These are phyloP conservation scores for Platanthera zijinensis DNA, from an alignment of 106 monocot genomes.

Conservation along the genomic window DNA sequence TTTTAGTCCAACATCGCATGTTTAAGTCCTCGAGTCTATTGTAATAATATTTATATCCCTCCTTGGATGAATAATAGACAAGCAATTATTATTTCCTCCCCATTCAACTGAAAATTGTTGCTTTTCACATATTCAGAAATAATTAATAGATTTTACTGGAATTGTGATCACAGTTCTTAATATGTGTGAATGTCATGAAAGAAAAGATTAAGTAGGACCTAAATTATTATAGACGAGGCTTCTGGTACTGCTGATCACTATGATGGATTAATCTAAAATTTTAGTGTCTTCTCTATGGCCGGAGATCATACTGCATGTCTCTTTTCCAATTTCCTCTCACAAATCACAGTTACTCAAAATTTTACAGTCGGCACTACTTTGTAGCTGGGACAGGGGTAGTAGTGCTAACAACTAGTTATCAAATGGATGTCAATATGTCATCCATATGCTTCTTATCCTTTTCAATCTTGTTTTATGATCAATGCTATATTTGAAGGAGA, in stretches of 20 bases:
- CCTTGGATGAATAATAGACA: too few relatives aligned
- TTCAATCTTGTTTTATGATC: neutral
- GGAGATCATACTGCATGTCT: neutral
- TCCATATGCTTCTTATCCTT: neutral
- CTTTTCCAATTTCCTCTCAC: neutral
- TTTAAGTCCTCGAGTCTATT: too few relatives aligned
- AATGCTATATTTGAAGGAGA: neutral
- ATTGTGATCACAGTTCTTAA: neutral
- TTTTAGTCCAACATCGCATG: too few relatives aligned
- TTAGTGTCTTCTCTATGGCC: neutral
- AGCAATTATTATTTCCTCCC: too few relatives aligned
- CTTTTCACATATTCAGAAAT: too few relatives aligned
- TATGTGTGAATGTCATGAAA: neutral
- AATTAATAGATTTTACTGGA: too few relatives aligned
- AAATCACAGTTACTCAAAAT: neutral
- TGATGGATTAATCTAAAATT: neutral
- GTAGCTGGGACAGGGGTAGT: neutral
- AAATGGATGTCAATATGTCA: neutral
- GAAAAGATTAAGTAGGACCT: neutral
- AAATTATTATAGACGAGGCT: neutral
- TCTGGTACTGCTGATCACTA: neutral
- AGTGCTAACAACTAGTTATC: neutral
- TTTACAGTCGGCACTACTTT: neutral
- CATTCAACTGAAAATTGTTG: too few relatives aligned
- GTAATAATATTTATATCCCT: too few relatives aligned